These are phyloP conservation scores for Microdochium nivale DNA, from an alignment of 2,329 filamentous ascomycete species.

Conservation along the genomic window DNA sequence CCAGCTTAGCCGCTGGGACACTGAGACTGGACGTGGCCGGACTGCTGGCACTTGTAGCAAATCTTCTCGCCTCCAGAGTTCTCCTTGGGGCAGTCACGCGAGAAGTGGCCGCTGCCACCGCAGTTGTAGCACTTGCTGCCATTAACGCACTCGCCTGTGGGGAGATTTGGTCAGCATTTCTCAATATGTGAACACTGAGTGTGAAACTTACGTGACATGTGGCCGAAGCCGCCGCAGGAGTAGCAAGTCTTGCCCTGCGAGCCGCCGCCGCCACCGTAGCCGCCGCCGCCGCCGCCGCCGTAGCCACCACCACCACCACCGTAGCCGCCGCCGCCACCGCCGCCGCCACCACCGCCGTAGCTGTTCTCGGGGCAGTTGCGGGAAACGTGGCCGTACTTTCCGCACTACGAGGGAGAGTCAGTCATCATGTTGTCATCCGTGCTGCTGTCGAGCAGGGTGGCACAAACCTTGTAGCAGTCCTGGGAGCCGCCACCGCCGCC, in stretches of 20 bases:
- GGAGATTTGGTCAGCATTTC: no score
- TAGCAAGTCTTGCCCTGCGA: constrained; percentile 80
- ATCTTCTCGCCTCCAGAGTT: constrained; percentile 81
- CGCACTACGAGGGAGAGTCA: constrained; percentile 49
- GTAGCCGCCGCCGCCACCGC: constrained; percentile 35
- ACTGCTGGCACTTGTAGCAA: constrained; percentile 90
- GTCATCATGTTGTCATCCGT: neutral
- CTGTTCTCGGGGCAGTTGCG: constrained; percentile 72
- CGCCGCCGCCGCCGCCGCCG: constrained; percentile 37
- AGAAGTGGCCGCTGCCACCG: constrained; percentile 86
- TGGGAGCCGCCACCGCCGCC: constrained; percentile 41
- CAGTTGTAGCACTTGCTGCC: constrained; percentile 99
- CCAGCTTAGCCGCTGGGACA: constrained; percentile 67
- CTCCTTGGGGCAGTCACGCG: constrained; percentile 92
- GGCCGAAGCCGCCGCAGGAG: constrained; percentile 92
- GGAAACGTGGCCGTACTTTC: constrained; percentile 92
- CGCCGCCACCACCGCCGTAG: constrained; percentile 34
- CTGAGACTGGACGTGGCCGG: constrained; percentile 84
- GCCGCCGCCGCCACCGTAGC: constrained; percentile 30
- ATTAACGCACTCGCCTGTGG: constrained; percentile 79
- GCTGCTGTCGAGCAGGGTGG: constrained; percentile 5
- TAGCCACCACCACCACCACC: constrained; percentile 28
- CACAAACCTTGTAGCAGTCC: constrained; percentile 78
- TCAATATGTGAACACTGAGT: constrained; percentile 4
- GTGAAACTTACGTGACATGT: constrained; percentile 66